phyloP scores from a whole-genome alignment of 2,329 filamentous ascomycete genomes.

The Ophiocordyceps robertsii region DNA sequence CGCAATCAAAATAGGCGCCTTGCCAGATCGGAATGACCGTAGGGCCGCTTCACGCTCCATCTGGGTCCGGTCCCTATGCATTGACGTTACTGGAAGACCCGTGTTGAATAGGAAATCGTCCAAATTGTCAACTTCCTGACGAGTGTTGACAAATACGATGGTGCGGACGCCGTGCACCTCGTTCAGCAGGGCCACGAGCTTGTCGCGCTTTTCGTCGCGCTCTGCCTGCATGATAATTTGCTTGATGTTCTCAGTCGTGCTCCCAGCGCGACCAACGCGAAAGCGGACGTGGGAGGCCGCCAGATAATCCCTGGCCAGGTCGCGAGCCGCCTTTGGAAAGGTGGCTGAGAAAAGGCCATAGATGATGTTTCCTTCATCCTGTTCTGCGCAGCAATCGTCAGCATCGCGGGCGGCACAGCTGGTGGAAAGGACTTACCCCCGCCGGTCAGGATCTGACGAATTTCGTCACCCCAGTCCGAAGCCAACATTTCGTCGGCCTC shows the following conservation, averaged over 20 bases:
- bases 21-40: constrained; percentile 67
- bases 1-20: constrained; percentile 66
- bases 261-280: constrained; percentile 76
- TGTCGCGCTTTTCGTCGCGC: constrained; percentile 51
- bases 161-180: constrained; percentile 61
- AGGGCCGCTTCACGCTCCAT: constrained; percentile 84
- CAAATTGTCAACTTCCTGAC: constrained; percentile 63
- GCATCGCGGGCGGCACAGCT: too few species aligned
- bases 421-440: constrained; percentile 46
- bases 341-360: constrained; percentile 90
- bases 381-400: constrained; percentile 32
- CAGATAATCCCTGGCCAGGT: constrained; percentile 66
- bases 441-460: constrained; percentile 64
- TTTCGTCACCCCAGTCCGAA: constrained; percentile 62
- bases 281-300: constrained; percentile 63
- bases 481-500: constrained; percentile 91
- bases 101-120: constrained; percentile 82
- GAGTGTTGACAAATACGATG: constrained; percentile 81
- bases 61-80: constrained; percentile 79
- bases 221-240: constrained; percentile 63
- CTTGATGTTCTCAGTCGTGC: constrained; percentile 67
- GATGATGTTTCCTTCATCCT: constrained; percentile 57
- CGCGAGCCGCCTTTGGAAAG: constrained; percentile 68
- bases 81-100: constrained; percentile 70
- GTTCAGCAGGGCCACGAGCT: constrained; percentile 59